Evolutionary conservation across 257 asterid genomes (phyloP).

Genomic region (Nicotiana obtusifolia): DNA sequence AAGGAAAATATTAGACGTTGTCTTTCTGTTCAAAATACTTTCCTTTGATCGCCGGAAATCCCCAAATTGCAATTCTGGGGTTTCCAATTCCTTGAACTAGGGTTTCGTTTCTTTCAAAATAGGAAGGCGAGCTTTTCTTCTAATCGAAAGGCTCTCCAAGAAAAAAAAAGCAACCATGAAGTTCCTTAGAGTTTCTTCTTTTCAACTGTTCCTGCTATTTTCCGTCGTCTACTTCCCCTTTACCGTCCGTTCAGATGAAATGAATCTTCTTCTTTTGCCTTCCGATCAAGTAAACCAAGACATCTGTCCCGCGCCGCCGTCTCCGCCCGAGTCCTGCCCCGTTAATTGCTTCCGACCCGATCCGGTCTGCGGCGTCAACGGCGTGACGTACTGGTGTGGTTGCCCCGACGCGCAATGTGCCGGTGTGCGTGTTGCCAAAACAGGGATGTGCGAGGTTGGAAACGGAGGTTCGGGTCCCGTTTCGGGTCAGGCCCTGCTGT

Average conservation of each 20-base stretch:
- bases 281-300: conserved; percentile 35
- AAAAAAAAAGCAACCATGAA: neutral
- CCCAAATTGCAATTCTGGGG: neutral
- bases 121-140: conserved; percentile 1
- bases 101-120: neutral
- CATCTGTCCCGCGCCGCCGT: conserved; percentile 37
- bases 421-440: conserved; percentile 64
- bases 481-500: conserved; percentile 79
- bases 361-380: conserved; percentile 89
- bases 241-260: conserved; percentile 43
- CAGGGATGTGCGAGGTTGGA: conserved; percentile 74
- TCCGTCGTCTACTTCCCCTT: conserved; percentile 26
- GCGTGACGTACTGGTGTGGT: conserved; percentile 95
- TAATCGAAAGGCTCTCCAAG: neutral
- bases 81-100: neutral
- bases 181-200: neutral
- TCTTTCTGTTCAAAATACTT: neutral
- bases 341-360: conserved; percentile 83
- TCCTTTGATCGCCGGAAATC: neutral
- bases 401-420: conserved; percentile 90
- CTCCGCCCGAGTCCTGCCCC: conserved; percentile 42
- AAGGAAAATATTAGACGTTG: neutral
- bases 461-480: conserved; percentile 77
- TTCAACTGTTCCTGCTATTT: conserved; percentile 18
- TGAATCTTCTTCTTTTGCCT: conserved; percentile 26